Base-by-base conservation (phyloP, 306 rosid genomes). In the Lagenaria siceraria region DNA sequence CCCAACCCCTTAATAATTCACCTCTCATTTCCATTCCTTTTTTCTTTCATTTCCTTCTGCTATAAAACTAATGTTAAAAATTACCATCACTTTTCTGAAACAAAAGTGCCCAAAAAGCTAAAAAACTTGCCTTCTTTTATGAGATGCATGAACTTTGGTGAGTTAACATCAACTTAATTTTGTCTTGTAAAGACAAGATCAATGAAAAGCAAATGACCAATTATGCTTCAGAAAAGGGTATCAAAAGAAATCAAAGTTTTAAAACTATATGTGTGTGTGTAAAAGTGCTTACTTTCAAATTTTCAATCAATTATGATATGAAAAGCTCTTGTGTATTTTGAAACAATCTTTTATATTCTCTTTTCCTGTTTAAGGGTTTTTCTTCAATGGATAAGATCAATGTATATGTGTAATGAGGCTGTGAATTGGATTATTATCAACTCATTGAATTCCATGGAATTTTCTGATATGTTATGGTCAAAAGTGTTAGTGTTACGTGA, bases 1-100 rank as follows among this genome's bases (percentile, higher is more conserved):
- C 84, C 85, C 78, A 66, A 2, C 33, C 77, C 84, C 61, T 9
- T 88, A 92, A 90, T 87, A 90, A 88, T 88, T 87, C 80, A 80
- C 9, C 76, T 78, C 40, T 78, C 80, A 62, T 61, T 80, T 81
- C n/a, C 36, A 33, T 76, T 66, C 76, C 76, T 25, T 2, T 58
- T 25, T 49, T 80, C 75, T 74, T 33, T 35, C 72, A 25, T 35
- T 55, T 48, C 66, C 64, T n/a, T 24, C 29, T 40, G 38, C 22
- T 63, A 40, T 25, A 42, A 59, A 13, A 35, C 62, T 43, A 68
- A 66, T 13, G 42, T 77, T 51, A 65, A 68, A 74, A 38, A 42
- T 74, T n/a, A 33, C 64, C 8, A 31, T 74, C 21, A 53, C 2
- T 74, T n/a, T n/a, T 71, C 19, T 43, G 13, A 7, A 27, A 61